Evolutionary conservation across 2,329 filamentous ascomycete species (phyloP), one percentile per base, ranked within the genome.

Genomic region (Fonsecaea nubica): DNA sequence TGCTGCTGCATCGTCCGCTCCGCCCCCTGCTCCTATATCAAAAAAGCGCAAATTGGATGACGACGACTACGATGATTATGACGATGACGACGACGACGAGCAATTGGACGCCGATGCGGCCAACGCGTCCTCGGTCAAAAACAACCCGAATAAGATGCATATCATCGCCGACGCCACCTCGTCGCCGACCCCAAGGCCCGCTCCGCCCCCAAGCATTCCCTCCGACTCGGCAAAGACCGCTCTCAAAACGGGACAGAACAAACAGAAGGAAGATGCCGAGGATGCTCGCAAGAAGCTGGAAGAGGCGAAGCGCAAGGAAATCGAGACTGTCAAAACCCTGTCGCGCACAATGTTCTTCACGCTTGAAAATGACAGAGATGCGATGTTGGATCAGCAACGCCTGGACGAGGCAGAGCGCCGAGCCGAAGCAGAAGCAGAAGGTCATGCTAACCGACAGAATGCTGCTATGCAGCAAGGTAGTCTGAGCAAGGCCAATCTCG

Each of bases 351-450:
- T 97, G 71, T 96, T 98, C 79, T 94, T 97, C 78, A 97, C 95
- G 1, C 84, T 98, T 36, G 95, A 99, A 79, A 95, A 94, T 77
- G 95, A 99, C 76, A 88, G 92, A 63, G 92, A 94, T 74, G 95
- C 95, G 57, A 98, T 99, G 95, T 81, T 98, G 64, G 95, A 99
- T 78, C 95, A 99, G 79, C 93, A 98, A 78, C 92, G 94, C 78
- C 85, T 99, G 32, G 95, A 99, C 76, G 95, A 98, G 77, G 93
- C 96, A 1, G 95, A 99, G 77, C 91, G 96, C 76, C 93, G 96
- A 77, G 90, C 98, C 9, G 94, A 98, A 78, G 93, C 93, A 13
- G 95, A 99, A 80, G 95, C 97, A 85, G 93, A 93, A 35, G 85
- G 85, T 36, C 82, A 85, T 70, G 78, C 76, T 8, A 77, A 64